Evolutionary conservation across 305 asterid species (phyloP).

Genomic region (Fraxinus velutina): DNA sequence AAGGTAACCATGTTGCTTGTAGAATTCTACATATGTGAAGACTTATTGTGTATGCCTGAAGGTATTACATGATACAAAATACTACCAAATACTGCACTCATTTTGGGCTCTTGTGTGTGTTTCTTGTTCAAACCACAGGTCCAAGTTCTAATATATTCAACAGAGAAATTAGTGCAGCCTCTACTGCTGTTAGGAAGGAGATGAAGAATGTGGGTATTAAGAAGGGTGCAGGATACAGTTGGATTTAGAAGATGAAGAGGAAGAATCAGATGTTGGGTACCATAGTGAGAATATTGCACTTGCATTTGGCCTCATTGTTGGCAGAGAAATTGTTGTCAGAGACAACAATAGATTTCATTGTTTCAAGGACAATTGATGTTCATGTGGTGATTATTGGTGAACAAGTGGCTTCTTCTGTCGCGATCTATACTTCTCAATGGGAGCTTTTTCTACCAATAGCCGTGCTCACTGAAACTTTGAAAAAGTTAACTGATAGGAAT

Average conservation of each 20-base stretch:
- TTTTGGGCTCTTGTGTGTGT: not conserved
- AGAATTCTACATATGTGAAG: not conserved
- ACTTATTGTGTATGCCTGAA: not conserved
- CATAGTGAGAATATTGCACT: constrained; percentile 92
- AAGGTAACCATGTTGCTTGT: not conserved
- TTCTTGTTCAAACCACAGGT: not conserved
- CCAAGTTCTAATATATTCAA: not conserved
- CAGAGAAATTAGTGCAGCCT: not conserved
- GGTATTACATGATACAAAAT: not conserved
- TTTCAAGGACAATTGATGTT: constrained; percentile 56
- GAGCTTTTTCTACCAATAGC: not conserved
- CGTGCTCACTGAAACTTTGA: not conserved
- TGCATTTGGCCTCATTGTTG: constrained; percentile 77
- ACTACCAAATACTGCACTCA: not conserved
- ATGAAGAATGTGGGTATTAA: no score
- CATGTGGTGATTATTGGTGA: constrained; percentile 86
- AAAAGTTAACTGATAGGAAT: not conserved
- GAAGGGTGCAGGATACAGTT: no score
- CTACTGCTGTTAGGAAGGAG: not conserved
- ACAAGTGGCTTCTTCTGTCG: not conserved
- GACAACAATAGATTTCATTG: constrained; percentile 70
- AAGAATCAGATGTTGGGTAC: constrained; percentile 78
- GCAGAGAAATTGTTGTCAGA: constrained; percentile 67
- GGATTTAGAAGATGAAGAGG: constrained; percentile 87
- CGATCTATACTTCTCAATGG: not conserved